Evolutionary conservation across 1,284 basidiomycete species (phyloP).

Genomic region (Ustilago trichophora): DNA sequence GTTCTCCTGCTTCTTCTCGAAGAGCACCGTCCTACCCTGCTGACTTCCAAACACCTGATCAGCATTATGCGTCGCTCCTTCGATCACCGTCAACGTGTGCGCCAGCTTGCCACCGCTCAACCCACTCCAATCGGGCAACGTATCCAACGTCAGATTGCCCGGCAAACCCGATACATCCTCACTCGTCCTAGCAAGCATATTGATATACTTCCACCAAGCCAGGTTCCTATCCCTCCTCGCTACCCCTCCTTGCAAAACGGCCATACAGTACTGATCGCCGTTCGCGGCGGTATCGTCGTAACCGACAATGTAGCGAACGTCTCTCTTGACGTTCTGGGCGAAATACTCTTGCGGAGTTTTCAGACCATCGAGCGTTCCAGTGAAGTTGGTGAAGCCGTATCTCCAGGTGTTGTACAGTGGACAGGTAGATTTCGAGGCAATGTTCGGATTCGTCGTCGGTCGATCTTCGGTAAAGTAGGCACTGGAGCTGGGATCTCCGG

Average conservation of each 20-base stretch:
- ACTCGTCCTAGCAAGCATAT: constrained; percentile 51
- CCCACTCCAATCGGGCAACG: constrained; percentile 59
- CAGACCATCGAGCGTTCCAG: constrained; percentile 43
- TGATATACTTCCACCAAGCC: constrained; percentile 64
- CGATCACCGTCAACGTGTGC: constrained; percentile 55
- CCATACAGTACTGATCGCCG: constrained; percentile 65
- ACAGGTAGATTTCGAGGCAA: constrained; percentile 48
- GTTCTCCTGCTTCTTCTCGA: constrained; percentile 24
- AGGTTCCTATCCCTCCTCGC: constrained; percentile 60
- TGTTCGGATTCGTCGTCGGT: constrained; percentile 39
- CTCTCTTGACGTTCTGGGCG: constrained; percentile 49
- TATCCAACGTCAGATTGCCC: constrained; percentile 27
- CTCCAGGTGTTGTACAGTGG: constrained; percentile 61
- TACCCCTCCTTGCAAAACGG: constrained; percentile 57
- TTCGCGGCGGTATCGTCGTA: constrained; percentile 42
- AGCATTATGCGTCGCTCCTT: constrained; percentile 57
- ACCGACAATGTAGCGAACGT: constrained; percentile 61
- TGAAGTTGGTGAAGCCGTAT: constrained; percentile 62
- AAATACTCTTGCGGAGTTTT: constrained; percentile 56
- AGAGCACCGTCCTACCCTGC: constrained; percentile 59
- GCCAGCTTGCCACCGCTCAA: constrained; percentile 33
- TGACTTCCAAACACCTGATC: constrained; percentile 49
- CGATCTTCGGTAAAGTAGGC: constrained; percentile 62
- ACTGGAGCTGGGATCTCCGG: constrained; percentile 56
- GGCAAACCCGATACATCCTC: constrained; percentile 57